Evolutionary conservation across 768 basidiomycete species (phyloP).

Genomic region (Peribolospora kevripleyi): DNA sequence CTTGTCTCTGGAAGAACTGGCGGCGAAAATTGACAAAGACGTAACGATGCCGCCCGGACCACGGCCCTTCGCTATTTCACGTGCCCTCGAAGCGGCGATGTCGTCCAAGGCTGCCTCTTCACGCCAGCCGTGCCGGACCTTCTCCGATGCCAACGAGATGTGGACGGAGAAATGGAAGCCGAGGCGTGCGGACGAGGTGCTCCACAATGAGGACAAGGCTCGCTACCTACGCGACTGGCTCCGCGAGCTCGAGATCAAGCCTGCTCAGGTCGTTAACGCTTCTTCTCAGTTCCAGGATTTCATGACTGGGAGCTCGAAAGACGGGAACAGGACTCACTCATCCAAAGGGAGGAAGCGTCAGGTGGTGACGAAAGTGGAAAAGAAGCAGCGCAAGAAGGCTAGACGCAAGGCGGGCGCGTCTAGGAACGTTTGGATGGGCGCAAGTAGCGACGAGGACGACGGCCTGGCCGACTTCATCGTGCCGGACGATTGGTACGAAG

Average conservation of each 20-base stretch:
- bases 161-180: conserved; percentile 64
- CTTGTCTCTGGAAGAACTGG: no score
- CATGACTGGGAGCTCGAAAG: no score
- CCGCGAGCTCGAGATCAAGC: conserved; percentile 38
- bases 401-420: not conserved
- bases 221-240: conserved; percentile 58
- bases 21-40: no score
- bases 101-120: no score
- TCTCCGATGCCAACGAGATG: conserved; percentile 16
- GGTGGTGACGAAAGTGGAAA: conserved; percentile 7
- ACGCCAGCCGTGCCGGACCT: no score
- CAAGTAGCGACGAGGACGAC: conserved; percentile 20
- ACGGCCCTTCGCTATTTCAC: no score
- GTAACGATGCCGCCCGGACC: no score
- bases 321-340: not conserved
- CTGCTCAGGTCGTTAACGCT: conserved; percentile 13
- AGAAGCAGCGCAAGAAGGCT: conserved; percentile 1
- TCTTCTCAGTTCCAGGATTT: not conserved
- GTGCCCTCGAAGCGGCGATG: no score
- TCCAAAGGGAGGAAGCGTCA: not conserved
- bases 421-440: conserved; percentile 5
- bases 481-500: conserved; percentile 16
- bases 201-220: conserved; percentile 49
- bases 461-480: conserved; percentile 33
- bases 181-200: conserved; percentile 40